Evolutionary conservation across 108 stramenopile genomes (phyloP).

Genomic region (Epithemia pelagica): DNA sequence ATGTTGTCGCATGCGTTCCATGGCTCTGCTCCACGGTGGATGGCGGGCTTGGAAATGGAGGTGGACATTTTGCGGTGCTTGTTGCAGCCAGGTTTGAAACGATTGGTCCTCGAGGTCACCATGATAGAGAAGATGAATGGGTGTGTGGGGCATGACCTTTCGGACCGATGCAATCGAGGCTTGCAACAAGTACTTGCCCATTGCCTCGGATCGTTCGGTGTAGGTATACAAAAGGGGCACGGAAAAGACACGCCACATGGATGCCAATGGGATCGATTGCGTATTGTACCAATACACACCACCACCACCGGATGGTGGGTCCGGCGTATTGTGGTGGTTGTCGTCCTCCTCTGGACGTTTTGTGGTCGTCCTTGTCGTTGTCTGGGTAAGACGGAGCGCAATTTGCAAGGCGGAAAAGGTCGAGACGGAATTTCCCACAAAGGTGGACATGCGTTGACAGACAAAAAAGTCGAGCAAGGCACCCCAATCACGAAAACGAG

Average conservation of each 20-base stretch:
- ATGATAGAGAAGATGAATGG: slow-evolving; percentile 15
- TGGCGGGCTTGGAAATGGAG: too few species aligned
- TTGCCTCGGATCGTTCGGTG: neutral
- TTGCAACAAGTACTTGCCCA: slow-evolving; percentile 2
- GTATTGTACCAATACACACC: slow-evolving; percentile 16
- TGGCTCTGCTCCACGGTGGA: neutral
- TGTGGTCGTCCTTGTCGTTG: neutral
- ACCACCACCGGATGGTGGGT: neutral
- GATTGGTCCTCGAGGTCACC: slow-evolving; percentile 6
- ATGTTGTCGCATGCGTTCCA: slow-evolving; percentile 4
- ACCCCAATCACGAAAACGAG: slow-evolving; percentile 13
- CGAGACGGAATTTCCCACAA: slow-evolving; percentile 12
- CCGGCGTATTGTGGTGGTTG: neutral
- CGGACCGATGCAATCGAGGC: slow-evolving; percentile 7
- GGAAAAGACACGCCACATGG: slow-evolving; percentile 4
- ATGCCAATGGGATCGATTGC: slow-evolving; percentile 13
- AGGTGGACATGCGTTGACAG: neutral
- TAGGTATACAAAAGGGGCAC: slow-evolving; percentile 19
- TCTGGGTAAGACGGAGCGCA: neutral
- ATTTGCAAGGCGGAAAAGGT: slow-evolving; percentile 17
- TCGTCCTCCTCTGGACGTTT: neutral
- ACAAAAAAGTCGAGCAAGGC: slow-evolving; percentile 13
- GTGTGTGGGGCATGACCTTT: slow-evolving; percentile 4
- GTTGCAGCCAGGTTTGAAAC: too few species aligned
- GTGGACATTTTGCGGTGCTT: too few species aligned